Conservation (phyloP, 2,329 filamentous ascomycete genomes). For the Rhinocladiella mackenziei region DNA sequence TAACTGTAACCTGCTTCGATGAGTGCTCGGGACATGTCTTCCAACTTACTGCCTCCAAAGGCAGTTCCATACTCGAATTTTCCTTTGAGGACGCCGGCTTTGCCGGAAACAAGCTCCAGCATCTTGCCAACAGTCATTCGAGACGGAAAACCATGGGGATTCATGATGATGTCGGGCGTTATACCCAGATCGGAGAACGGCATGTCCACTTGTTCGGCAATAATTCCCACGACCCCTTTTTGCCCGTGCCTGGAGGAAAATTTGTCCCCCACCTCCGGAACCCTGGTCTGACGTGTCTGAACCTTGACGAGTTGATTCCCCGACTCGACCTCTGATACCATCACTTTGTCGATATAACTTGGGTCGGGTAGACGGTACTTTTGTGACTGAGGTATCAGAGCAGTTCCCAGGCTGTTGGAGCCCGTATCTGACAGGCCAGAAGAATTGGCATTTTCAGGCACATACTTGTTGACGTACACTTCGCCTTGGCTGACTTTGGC, state of each 20-base stretch:
- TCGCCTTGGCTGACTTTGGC: constrained; percentile 73
- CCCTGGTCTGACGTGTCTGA: constrained; percentile 89
- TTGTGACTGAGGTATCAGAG: constrained; percentile 39
- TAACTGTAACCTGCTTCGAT: constrained; percentile 90
- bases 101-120: constrained; percentile 89
- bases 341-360: constrained; percentile 91
- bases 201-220: constrained; percentile 94
- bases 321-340: constrained; percentile 83
- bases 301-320: constrained; percentile 88
- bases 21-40: constrained; percentile 82
- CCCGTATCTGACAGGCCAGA: constrained; percentile 65
- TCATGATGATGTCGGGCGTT: constrained; percentile 99
- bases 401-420: constrained; percentile 33
- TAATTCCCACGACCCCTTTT: constrained; percentile 95
- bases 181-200: constrained; percentile 89
- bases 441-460: constrained; percentile 71
- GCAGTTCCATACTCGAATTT: constrained; percentile 84
- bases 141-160: constrained; percentile 98
- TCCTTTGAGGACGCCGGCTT: constrained; percentile 82
- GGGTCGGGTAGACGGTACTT: constrained; percentile 81
- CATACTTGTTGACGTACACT: constrained; percentile 85
- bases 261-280: constrained; percentile 94
- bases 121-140: constrained; percentile 99
- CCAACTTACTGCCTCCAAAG: constrained; percentile 78
- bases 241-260: constrained; percentile 98